A percentile compares a stretch with the other conserved stretches of the same genome.
These are phyloP conservation scores for Mallotus repandus DNA, from an alignment of 441 rosid genomes.

Conservation along the genomic window DNA sequence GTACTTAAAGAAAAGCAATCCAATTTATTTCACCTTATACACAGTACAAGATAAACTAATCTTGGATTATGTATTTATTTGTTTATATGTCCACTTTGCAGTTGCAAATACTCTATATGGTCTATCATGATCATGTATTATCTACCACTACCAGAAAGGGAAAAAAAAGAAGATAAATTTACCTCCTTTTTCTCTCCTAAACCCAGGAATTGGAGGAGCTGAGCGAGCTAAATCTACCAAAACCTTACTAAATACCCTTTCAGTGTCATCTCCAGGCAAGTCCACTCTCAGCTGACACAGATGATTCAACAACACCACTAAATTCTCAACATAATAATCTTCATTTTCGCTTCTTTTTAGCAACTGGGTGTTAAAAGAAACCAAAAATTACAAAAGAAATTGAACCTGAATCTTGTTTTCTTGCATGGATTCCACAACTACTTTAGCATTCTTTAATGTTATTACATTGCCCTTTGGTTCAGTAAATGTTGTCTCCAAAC, in stretches of 20 bases:
- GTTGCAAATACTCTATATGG: too few species aligned
- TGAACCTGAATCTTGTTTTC: constrained; percentile 50
- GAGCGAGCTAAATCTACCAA: constrained; percentile 45
- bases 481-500: constrained; percentile 49
- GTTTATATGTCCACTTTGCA: too few species aligned
- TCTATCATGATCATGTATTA: too few species aligned
- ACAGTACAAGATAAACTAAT: background rate
- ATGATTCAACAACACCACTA: constrained; percentile 4
- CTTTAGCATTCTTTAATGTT: constrained; percentile 45
- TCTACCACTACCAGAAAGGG: background rate
- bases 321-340: background rate
- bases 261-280: constrained; percentile 47
- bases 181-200: constrained; percentile 68
- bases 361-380: background rate
- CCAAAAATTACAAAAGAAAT: background rate
- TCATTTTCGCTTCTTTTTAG: background rate
- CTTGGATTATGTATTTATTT: too few species aligned
- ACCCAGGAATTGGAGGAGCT: constrained; percentile 66
- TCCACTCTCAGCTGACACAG: constrained; percentile 57
- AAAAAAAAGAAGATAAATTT: background rate
- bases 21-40: background rate
- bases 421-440: constrained; percentile 42
- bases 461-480: constrained; percentile 39
- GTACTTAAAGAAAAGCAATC: background rate
- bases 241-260: constrained; percentile 44